Percentiles rank a stretch among this genome's conserved stretches.
Evolutionary conservation across 129 eudicot genomes (phyloP).

Genomic region (Oenanthe sinensis): DNA sequence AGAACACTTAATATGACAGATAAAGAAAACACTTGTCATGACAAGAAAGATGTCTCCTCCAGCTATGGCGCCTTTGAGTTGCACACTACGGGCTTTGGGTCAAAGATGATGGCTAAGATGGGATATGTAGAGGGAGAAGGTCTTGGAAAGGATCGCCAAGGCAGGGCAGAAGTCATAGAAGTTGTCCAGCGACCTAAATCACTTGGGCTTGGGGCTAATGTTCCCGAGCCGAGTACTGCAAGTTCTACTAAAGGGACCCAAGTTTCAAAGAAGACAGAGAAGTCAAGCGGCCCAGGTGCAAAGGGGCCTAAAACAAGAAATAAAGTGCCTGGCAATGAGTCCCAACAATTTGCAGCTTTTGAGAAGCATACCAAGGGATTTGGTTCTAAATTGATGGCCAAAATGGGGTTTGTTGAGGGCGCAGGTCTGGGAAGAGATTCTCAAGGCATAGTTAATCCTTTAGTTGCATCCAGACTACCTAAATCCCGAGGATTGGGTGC

Average conservation of each 20-base stretch:
- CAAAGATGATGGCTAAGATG: constrained; percentile 95
- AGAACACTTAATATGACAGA: constrained; percentile 19
- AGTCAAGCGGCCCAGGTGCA: constrained; percentile 15
- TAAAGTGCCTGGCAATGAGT: constrained; percentile 10
- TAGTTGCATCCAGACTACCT: constrained; percentile 68
- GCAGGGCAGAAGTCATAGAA: constrained; percentile 70
- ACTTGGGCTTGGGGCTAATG: constrained; percentile 72
- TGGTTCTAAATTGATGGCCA: constrained; percentile 91
- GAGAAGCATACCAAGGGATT: constrained; percentile 91
- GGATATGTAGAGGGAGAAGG: constrained; percentile 75
- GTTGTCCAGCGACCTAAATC: constrained; percentile 74
- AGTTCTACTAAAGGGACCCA: constrained; percentile 19
- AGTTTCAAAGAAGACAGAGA: constrained; percentile 13
- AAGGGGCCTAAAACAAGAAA: constrained; percentile 26
- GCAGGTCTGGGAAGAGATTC: constrained; percentile 67
- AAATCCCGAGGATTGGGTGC: constrained; percentile 87
- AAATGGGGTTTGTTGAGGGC: constrained; percentile 91
- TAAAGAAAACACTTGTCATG: constrained; percentile 18
- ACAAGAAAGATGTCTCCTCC: constrained; percentile 25
- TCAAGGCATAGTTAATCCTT: constrained; percentile 72
- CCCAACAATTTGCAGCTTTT: constrained; percentile 41
- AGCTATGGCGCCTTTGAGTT: constrained; percentile 72
- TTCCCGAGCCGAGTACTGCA: constrained; percentile 32
- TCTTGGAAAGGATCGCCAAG: constrained; percentile 72
- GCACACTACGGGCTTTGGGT: constrained; percentile 92